phyloP scores from a whole-genome alignment of 345 rosid genomes.

The Eucalyptus tenuipes region DNA sequence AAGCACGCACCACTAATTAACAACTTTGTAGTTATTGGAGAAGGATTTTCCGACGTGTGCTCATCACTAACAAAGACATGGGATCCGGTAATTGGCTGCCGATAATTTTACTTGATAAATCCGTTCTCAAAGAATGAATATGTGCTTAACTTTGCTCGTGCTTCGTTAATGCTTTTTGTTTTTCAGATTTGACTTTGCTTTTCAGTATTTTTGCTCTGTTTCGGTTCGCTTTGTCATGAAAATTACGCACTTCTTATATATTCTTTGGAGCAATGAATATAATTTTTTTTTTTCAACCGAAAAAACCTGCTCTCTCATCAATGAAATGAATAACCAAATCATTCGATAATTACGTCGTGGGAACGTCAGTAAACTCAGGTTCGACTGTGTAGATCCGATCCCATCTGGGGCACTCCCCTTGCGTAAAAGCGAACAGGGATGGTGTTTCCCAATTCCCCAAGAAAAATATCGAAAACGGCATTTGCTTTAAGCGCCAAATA shows the following conservation, averaged over 20 bases:
- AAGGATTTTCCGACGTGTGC: too few relatives aligned
- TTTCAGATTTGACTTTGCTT: accelerated
- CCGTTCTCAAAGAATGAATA: accelerated
- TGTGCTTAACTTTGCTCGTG: accelerated
- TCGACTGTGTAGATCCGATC: background rate
- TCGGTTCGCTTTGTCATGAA: accelerated
- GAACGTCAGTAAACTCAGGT: background rate
- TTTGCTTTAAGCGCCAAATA: background rate
- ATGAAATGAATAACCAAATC: background rate
- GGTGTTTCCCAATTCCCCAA: background rate
- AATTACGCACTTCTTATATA: accelerated
- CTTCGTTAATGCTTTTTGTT: accelerated
- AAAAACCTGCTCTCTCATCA: background rate
- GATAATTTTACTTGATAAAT: too few relatives aligned
- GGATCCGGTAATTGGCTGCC: accelerated
- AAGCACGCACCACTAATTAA: accelerated
- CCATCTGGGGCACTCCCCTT: background rate
- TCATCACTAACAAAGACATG: too few relatives aligned
- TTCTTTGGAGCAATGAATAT: too few relatives aligned
- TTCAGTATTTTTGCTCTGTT: too few relatives aligned
- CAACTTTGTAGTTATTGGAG: too few relatives aligned
- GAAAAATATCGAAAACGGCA: background rate
- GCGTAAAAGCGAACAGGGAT: background rate
- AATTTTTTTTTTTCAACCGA: too few relatives aligned
- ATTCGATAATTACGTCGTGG: background rate